A percentile compares a stretch with the other conserved stretches of the same genome.
Conservation (phyloP, 176 grass and related monocot genomes). For the Cenchrus purpureus region DNA sequence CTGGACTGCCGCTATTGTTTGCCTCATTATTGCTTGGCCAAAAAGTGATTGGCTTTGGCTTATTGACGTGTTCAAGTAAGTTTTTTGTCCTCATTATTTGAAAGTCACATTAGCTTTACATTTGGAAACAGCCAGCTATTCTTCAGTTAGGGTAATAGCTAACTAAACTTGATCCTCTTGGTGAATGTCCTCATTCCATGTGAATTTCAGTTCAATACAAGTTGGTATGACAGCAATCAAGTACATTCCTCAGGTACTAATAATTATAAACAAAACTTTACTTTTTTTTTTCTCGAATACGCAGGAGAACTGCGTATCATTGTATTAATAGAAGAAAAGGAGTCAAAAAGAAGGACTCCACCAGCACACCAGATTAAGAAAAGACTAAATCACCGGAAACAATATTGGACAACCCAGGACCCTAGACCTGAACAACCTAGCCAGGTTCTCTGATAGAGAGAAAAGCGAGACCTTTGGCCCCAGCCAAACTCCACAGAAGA, state of each 20-base stretch:
- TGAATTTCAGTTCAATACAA: slow-evolving; percentile 88
- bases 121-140: background rate
- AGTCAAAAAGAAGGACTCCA: too few relatives aligned
- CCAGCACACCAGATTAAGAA: too few relatives aligned
- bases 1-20: slow-evolving; percentile 67
- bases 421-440: too few relatives aligned
- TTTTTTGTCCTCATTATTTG: slow-evolving; percentile 19
- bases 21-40: slow-evolving; percentile 74
- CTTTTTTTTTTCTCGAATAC: too few relatives aligned
- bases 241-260: slow-evolving; percentile 93
- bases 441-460: too few relatives aligned
- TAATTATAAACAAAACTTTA: slow-evolving; percentile 20
- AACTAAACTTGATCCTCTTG: slow-evolving; percentile 2
- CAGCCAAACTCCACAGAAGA: too few relatives aligned
- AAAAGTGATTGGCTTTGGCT: slow-evolving; percentile 94
- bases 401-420: too few relatives aligned
- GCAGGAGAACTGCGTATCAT: too few relatives aligned
- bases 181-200: background rate
- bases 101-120: background rate
- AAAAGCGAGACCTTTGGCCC: too few relatives aligned
- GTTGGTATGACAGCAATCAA: slow-evolving; percentile 96
- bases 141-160: background rate
- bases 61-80: slow-evolving; percentile 91
- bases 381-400: too few relatives aligned
- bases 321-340: too few relatives aligned